Evolutionary conservation across 805 yeast genomes (phyloP).

Genomic region (Ogataea corticis): DNA sequence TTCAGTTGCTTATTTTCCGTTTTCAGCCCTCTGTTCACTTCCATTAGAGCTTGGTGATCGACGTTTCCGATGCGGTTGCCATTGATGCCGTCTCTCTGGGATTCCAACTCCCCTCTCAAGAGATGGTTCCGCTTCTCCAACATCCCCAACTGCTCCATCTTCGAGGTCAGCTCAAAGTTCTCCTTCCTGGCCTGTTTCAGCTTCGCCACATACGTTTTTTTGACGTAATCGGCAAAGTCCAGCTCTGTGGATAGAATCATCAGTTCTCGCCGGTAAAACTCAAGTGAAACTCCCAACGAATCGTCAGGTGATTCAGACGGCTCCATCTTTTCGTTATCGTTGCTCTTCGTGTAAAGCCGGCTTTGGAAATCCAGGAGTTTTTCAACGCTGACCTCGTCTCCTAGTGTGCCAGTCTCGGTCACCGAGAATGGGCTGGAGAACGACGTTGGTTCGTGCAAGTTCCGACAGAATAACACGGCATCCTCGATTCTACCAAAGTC

Average conservation of each 20-base stretch:
- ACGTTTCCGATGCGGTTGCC: not conserved
- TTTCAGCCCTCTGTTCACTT: not conserved
- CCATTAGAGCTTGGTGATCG: not conserved
- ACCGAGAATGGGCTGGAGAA: not conserved
- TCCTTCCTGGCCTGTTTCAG: not conserved
- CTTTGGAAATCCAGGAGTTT: slow-evolving; percentile 22
- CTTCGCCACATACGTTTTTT: slow-evolving; percentile 35
- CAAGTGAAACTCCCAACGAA: slow-evolving; percentile 19
- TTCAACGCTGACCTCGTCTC: slow-evolving; percentile 5
- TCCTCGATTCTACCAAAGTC: not conserved
- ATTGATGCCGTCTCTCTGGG: not conserved
- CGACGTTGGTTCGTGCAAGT: not conserved
- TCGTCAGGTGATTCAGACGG: not conserved
- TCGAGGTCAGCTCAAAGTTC: not conserved
- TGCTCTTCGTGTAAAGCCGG: slow-evolving; percentile 16
- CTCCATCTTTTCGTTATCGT: not conserved
- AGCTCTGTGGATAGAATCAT: slow-evolving; percentile 58
- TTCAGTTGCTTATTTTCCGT: not conserved
- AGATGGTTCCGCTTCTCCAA: not conserved
- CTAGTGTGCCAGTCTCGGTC: not conserved
- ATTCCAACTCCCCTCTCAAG: slow-evolving; percentile 5
- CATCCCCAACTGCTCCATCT: not conserved
- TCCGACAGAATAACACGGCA: not conserved
- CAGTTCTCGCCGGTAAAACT: slow-evolving; percentile 58
- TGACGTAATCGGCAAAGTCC: slow-evolving; percentile 57